These are phyloP conservation scores for Salix arbutifolia DNA, from an alignment of 345 rosid species.

Conservation along the genomic window DNA sequence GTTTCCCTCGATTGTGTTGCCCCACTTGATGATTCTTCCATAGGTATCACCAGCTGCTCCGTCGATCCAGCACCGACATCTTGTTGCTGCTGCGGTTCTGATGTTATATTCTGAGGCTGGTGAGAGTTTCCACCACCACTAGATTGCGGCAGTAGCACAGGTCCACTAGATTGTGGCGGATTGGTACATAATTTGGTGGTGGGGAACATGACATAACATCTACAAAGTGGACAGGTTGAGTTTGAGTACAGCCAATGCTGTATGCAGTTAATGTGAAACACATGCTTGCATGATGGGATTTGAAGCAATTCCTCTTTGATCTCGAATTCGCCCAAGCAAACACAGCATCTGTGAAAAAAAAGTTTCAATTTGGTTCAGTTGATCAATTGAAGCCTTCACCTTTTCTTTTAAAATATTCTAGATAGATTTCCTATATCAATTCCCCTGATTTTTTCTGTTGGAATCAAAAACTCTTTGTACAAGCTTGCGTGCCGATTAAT, in stretches of 20 bases:
- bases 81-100: conserved; percentile 8
- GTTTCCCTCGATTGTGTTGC: background rate
- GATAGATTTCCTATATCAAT: background rate
- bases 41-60: conserved; percentile 9
- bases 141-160: background rate
- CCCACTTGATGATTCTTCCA: conserved; percentile 13
- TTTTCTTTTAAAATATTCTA: background rate
- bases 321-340: conserved; percentile 89
- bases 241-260: conserved; percentile 75
- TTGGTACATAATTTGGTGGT: conserved; percentile 20
- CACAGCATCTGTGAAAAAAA: conserved; percentile 62
- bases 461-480: background rate
- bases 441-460: background rate
- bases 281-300: conserved; percentile 81
- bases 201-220: conserved; percentile 48
- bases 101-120: background rate
- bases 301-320: conserved; percentile 78
- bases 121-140: background rate
- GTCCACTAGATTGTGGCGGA: conserved; percentile 8
- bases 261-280: conserved; percentile 84
- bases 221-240: conserved; percentile 89
- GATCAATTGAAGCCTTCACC: background rate
- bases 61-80: background rate
- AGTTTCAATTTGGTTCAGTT: background rate
- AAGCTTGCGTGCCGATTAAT: background rate